These are phyloP conservation scores for Podospora pseudoanserina DNA, from an alignment of 495 filamentous ascomycete genomes.

Conservation along the genomic window DNA sequence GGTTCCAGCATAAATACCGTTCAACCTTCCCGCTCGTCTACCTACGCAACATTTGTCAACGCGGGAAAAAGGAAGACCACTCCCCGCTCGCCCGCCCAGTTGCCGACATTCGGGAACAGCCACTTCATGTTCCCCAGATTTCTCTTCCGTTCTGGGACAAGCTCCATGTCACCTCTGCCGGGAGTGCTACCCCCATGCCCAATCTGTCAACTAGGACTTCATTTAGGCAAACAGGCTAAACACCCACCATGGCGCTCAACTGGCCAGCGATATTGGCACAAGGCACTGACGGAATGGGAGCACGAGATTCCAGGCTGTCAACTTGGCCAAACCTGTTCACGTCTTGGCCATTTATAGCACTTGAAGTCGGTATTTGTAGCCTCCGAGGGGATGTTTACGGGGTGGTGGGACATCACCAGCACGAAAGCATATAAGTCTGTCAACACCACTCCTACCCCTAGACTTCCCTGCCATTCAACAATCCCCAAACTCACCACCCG, in stretches of 20 bases:
- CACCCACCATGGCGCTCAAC: neutral
- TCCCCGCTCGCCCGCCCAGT: neutral
- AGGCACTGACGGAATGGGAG: neutral
- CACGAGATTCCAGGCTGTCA: neutral
- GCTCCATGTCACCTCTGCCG: neutral
- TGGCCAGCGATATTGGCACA: neutral
- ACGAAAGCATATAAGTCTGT: too few relatives aligned
- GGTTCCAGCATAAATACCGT: neutral
- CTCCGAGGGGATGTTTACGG: neutral
- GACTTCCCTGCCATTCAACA: too few relatives aligned
- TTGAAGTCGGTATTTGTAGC: neutral
- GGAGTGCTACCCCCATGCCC: neutral
- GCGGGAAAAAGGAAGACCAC: neutral
- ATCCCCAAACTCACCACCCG: neutral
- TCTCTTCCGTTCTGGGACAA: neutral
- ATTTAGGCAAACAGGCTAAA: constrained; percentile 5
- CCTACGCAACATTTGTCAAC: neutral
- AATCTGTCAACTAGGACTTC: neutral
- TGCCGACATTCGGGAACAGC: neutral
- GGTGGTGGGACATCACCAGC: neutral
- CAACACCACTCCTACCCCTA: too few relatives aligned
- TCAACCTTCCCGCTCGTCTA: neutral
- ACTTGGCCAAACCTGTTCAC: neutral
- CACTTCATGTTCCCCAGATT: neutral
- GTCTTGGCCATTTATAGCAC: neutral